Evolutionary conservation across 2,329 filamentous ascomycete genomes (phyloP), one percentile per base, ranked within the genome.

Genomic region (Diaporthe humulicola): DNA sequence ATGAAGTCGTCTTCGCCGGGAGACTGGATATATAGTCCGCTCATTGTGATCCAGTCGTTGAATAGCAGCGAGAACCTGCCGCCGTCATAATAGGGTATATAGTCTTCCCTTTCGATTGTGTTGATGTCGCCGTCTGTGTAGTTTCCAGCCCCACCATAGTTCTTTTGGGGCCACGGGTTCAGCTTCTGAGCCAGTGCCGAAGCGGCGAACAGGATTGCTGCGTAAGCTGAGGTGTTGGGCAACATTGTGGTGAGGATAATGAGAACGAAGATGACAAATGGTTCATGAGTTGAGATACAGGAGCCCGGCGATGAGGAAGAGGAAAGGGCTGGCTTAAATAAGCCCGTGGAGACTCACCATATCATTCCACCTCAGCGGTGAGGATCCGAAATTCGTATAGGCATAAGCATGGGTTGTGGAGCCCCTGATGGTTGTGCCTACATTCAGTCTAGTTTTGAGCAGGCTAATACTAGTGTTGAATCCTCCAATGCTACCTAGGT

Each of bases 21-120:
- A 28, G 40, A 66, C 42, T n/a, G 60, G 3, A 66, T 66, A 9
- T 66, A 66, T n/a, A 66, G 60, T 33, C 60, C 60, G 60, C 60
- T 48, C 3, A 66, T 17, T 15, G 42, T 66, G 0, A 48, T 48
- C 0, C 0, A 17, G 40, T n/a, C 2, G 28, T 66, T 36, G 28
- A 66, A 66, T 3, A 48, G 40, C 28, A 66, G 28, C 5, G 40
- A 19, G 60, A 66, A 66, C 10, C 19, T 33, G 28, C 60, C 60
- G 60, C 17, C 60, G 12, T 5, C 40, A 7, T 12, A n/a, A 3
- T 3, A 7, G 28, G 28, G 25, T n/a, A 33, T 15, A 48, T 33
- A 48, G 0, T 48, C 40, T n/a, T 66, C 28, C 25, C 8, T 28
- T 48, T 66, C 60, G 19, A 17, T 15, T 9, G 60, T 66, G 42